Evolutionary conservation across 768 basidiomycete species (phyloP), one percentile per base, ranked within the genome.

Genomic region (Sporobolomyces phaffii): DNA sequence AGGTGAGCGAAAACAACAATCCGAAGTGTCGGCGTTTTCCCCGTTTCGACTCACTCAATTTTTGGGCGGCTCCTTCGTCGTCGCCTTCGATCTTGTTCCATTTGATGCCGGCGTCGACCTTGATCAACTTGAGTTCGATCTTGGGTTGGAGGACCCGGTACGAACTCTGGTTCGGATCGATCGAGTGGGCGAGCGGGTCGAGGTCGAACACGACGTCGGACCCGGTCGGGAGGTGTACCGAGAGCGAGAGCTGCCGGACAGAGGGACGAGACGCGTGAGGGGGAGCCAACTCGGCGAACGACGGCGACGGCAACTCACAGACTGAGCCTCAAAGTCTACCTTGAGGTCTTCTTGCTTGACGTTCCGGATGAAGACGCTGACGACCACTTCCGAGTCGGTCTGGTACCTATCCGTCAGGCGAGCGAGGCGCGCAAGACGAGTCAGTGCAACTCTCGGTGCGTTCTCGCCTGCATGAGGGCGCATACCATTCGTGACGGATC

Each of bases 121-220:
- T 97, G 49, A 75, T 80, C 31, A 99, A 81, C 26, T 84, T 83
- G 59, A 97, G 77, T 78, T 99, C 94, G 60, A 97, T 82, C 78
- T 97, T 97, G 73, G 91, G 86, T 75, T 86, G 88, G 26, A 90
- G 84, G 22, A 93, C 85, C 15, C 84, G 84, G 76, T 80, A 87
- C 29, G 81, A 81, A 72, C 85, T 84, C 63, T 81, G 79, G 34
- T 80, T 80, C 7, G 86, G 79, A 75, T 87, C 83, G 74, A 97
- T 90, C 76, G 86, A 84, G 45, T 88, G 89, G 74, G 87, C 87
- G 18, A 97, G 81, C 13, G 92, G 93, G 62, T 88, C 84, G 18
- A 97, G 33, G 62, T 74, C 73, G 38, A 73, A 74, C 0, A 70
- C 65, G 41, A 64, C 63, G 41, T 74, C 73, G 3, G 73, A 57